Percentiles rank a stretch among this genome's conserved stretches.
Conservation (phyloP, 192 early-diverging fungal genomes). For the Coemansia sp. region DNA sequence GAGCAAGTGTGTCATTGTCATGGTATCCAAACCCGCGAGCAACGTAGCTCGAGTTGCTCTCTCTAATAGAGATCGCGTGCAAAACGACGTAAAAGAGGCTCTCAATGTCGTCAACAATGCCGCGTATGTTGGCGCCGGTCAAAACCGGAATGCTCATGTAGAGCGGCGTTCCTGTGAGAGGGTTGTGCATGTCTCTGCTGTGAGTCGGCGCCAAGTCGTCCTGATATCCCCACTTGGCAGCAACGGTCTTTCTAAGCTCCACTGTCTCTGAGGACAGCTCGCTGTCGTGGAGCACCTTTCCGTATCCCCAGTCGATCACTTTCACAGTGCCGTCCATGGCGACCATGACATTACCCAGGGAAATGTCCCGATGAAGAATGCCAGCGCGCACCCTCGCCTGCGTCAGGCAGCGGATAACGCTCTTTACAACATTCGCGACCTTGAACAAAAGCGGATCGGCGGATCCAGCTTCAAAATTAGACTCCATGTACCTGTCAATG, state of each 20-base stretch:
- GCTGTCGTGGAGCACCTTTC: neutral
- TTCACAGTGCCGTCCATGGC: neutral
- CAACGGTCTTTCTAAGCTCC: neutral
- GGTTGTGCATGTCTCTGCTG: neutral
- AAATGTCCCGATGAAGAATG: conserved; percentile 25
- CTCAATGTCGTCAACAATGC: conserved; percentile 16
- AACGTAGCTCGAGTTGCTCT: neutral
- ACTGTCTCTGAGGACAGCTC: neutral
- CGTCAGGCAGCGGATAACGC: neutral
- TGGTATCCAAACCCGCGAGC: neutral
- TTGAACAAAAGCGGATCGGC: neutral
- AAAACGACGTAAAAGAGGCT: conserved; percentile 10
- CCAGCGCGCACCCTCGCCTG: neutral
- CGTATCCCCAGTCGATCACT: conserved; percentile 23
- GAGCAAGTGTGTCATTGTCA: neutral
- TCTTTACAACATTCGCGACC: neutral
- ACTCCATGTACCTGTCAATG: neutral
- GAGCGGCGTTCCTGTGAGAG: neutral
- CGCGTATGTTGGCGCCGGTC: neutral
- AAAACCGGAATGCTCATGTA: conserved; percentile 11
- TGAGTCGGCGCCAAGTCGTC: neutral
- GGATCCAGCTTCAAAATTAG: neutral
- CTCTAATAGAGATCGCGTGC: neutral
- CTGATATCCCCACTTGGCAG: neutral
- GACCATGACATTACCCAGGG: conserved; percentile 13